A percentile compares a stretch with the other conserved stretches of the same genome.
These are phyloP conservation scores for Acacia crassicarpa DNA, from an alignment of 306 rosid species.

Conservation along the genomic window DNA sequence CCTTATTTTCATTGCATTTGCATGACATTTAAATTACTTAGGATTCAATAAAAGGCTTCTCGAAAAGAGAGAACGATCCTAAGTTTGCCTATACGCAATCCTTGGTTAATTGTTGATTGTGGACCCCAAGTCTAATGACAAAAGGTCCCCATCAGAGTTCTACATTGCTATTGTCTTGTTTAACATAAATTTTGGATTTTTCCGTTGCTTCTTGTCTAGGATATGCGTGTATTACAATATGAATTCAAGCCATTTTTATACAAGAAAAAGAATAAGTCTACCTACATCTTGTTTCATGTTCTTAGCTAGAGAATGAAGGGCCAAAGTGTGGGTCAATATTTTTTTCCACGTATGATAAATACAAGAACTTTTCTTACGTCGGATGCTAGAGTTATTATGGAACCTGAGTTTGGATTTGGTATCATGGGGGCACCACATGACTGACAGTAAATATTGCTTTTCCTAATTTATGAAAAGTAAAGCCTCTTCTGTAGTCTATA, in stretches of 20 bases:
- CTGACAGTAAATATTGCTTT: neutral
- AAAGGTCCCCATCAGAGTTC: no score
- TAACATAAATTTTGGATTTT: neutral
- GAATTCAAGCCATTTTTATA: neutral
- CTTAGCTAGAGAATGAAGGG: neutral
- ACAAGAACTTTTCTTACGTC: neutral
- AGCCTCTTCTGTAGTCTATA: neutral
- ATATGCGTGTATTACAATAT: neutral
- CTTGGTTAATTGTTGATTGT: no score
- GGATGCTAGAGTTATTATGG: neutral
- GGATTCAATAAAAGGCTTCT: no score
- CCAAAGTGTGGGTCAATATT: neutral
- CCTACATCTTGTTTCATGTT: neutral
- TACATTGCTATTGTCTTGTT: neutral
- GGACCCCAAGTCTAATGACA: no score
- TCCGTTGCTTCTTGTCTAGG: neutral
- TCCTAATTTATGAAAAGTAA: neutral
- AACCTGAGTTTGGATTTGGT: no score
- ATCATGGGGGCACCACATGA: neutral
- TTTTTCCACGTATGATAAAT: neutral
- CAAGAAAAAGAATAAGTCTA: neutral
- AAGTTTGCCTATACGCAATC: no score
- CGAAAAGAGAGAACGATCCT: no score
- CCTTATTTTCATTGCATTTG: no score
- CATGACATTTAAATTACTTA: no score